Evolutionary conservation across 371 early-diverging fungal species (phyloP).

Genomic region (Lichtheimia corymbifera): DNA sequence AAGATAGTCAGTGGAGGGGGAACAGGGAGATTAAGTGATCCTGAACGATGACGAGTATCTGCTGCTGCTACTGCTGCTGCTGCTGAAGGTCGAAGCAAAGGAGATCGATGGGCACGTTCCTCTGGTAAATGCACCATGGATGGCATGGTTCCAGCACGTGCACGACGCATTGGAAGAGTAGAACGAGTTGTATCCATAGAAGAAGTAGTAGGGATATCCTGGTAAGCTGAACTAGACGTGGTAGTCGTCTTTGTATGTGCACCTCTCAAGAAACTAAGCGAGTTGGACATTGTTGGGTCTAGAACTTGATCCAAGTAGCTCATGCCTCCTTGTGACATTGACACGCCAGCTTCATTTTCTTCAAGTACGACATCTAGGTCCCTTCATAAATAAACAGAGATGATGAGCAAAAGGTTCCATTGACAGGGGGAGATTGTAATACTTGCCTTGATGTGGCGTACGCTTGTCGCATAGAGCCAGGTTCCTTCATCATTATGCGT

Average conservation of each 20-base stretch:
- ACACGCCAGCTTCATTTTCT: constrained; percentile 26
- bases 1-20: constrained; percentile 59
- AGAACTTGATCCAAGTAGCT: constrained; percentile 28
- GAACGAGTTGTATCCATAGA: constrained; percentile 10
- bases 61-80: constrained; percentile 13
- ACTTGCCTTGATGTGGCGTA: constrained; percentile 25
- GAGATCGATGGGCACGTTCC: constrained; percentile 32
- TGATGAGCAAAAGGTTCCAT: neutral
- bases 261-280: constrained; percentile 32
- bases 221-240: constrained; percentile 11
- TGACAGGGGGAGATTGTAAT: neutral
- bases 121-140: constrained; percentile 57
- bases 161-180: constrained; percentile 43
- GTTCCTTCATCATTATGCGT: constrained; percentile 22
- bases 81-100: constrained; percentile 16
- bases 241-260: constrained; percentile 19
- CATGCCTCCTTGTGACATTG: constrained; percentile 19
- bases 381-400: constrained; percentile 12
- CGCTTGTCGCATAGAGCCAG: constrained; percentile 22
- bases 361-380: constrained; percentile 45
- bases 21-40: constrained; percentile 61
- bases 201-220: constrained; percentile 8
- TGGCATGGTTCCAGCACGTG: constrained; percentile 82
- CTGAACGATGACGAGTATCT: constrained; percentile 48
- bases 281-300: constrained; percentile 21